These are phyloP conservation scores for Ramaria sp. DNA, from an alignment of 768 basidiomycete genomes.

Conservation along the genomic window DNA sequence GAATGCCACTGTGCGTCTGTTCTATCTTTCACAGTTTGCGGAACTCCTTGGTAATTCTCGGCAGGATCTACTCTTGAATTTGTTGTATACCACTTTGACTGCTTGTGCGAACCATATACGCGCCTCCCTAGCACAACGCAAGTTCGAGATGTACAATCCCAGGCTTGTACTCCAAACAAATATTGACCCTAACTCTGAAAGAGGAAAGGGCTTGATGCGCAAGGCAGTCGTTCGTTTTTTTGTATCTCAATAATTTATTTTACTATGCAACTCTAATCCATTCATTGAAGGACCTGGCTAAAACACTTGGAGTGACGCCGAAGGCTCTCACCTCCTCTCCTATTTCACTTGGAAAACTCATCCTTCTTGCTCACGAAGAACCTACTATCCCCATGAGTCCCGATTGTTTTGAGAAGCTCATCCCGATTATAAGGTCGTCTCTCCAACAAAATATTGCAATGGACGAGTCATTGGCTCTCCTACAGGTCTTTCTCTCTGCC, in stretches of 20 bases:
- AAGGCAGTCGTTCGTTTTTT: constrained; percentile 29
- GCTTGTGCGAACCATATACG: constrained; percentile 29
- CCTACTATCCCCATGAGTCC: constrained; percentile 22
- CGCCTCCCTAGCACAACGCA: constrained; percentile 33
- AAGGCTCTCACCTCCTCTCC: neutral
- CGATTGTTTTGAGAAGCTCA: constrained; percentile 8
- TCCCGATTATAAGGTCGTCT: constrained; percentile 29
- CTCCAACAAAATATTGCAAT: constrained; percentile 43
- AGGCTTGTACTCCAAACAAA: constrained; percentile 28
- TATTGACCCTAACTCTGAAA: constrained; percentile 25
- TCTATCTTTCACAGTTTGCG: neutral
- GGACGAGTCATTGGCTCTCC: constrained; percentile 50
- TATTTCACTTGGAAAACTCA: constrained; percentile 13
- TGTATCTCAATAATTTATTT: neutral
- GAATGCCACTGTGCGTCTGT: neutral
- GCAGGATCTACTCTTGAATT: neutral
- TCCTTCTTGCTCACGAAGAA: constrained; percentile 19
- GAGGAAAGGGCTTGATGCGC: constrained; percentile 27
- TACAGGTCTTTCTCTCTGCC: constrained; percentile 26
- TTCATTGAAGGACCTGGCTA: constrained; percentile 22
- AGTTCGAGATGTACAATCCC: constrained; percentile 35
- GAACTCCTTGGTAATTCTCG: neutral
- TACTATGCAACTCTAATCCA: neutral
- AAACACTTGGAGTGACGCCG: constrained; percentile 21
- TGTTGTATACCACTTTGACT: constrained; percentile 26